Conservation (phyloP, 306 rosid genomes). For the Trifolium pratense region DNA sequence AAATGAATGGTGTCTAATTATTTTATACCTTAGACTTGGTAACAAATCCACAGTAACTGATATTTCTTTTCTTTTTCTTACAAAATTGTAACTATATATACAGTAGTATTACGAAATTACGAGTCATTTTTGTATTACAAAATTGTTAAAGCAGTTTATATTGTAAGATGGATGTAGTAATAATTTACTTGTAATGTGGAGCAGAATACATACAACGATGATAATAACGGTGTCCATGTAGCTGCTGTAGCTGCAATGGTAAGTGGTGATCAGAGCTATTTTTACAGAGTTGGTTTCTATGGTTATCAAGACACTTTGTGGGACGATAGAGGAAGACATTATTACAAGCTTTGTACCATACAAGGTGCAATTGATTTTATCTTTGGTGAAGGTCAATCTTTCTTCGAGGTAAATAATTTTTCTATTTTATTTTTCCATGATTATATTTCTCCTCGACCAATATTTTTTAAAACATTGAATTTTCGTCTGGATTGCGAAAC, state of each 20-base stretch:
- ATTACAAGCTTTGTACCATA: constrained; percentile 70
- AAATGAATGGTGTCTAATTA: too few species aligned
- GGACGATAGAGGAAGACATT: constrained; percentile 80
- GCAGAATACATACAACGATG: constrained; percentile 71
- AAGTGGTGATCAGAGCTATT: constrained; percentile 61
- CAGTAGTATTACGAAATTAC: too few species aligned
- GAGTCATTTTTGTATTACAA: too few species aligned
- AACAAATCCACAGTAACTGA: too few species aligned
- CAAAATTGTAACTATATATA: too few species aligned
- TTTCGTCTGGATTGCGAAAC: too few species aligned
- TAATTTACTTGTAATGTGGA: not conserved
- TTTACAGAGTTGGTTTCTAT: constrained; percentile 66
- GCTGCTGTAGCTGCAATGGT: constrained; percentile 81
- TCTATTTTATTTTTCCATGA: not conserved
- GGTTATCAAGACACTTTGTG: constrained; percentile 91
- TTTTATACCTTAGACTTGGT: too few species aligned
- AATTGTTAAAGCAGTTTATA: too few species aligned
- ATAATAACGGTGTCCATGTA: constrained; percentile 37
- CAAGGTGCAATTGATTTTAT: constrained; percentile 94
- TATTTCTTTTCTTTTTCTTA: too few species aligned
- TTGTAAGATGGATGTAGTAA: not conserved
- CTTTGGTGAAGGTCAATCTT: constrained; percentile 73
- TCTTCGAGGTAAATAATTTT: constrained; percentile 62
- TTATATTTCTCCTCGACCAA: too few species aligned
- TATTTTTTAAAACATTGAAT: too few species aligned